A percentile compares a stretch with the other conserved stretches of the same genome.
phyloP scores from a whole-genome alignment of 805 yeast genomes.

The Metschnikowia orientalis region DNA sequence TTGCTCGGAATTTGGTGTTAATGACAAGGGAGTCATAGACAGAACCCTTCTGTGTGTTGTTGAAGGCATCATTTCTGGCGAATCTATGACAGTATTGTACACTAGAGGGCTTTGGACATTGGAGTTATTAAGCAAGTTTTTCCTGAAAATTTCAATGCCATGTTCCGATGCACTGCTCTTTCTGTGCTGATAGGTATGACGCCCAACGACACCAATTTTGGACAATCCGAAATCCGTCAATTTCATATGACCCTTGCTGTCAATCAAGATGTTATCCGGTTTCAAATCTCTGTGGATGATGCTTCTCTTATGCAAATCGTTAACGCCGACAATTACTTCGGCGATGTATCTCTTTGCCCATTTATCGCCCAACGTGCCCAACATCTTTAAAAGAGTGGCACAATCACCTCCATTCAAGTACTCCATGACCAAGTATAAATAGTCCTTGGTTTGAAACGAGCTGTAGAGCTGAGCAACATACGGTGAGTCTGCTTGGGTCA shows the following conservation, averaged over 20 bases:
- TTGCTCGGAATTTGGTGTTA: constrained; percentile 28
- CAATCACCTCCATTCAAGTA: constrained; percentile 94
- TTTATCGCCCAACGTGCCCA: constrained; percentile 78
- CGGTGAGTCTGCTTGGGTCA: constrained; percentile 91
- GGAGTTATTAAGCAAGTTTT: constrained; percentile 17
- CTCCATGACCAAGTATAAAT: constrained; percentile 91
- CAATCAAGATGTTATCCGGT: constrained; percentile 90
- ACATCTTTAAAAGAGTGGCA: constrained; percentile 74
- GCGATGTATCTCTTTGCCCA: constrained; percentile 87
- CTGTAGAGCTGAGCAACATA: constrained; percentile 86
- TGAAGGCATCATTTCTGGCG: constrained; percentile 15
- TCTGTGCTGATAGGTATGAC: constrained; percentile 53
- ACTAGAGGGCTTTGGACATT: constrained; percentile 25
- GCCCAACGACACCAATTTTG: constrained; percentile 78
- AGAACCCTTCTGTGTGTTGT: constrained; percentile 30
- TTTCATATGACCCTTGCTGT: constrained; percentile 81
- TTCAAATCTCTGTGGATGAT: constrained; percentile 93
- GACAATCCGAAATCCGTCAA: constrained; percentile 94
- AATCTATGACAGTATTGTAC: constrained; percentile 11
- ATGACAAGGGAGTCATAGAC: constrained; percentile 43
- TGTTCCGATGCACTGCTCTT: constrained; percentile 42
- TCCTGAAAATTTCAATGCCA: constrained; percentile 38
- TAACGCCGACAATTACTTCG: constrained; percentile 86
- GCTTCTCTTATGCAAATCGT: constrained; percentile 81
- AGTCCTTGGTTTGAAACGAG: constrained; percentile 84